phyloP scores from a whole-genome alignment of 2,329 filamentous ascomycete species.

The Stachybotrys echinatus region DNA sequence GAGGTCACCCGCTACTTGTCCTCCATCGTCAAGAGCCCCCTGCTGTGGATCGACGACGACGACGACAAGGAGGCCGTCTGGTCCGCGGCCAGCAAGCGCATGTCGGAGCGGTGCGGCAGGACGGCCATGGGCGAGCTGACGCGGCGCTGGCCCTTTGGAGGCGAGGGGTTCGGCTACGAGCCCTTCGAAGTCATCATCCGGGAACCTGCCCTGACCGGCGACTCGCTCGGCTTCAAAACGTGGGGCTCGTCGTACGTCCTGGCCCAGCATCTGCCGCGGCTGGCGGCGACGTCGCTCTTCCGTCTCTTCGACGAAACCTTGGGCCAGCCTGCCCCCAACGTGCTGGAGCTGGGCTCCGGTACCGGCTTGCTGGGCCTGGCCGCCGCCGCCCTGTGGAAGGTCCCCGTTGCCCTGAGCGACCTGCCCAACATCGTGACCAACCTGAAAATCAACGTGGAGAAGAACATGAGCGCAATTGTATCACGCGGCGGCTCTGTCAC shows the following conservation, averaged over 20 bases:
- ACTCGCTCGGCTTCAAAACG: constrained; percentile 88
- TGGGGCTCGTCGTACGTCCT: constrained; percentile 91
- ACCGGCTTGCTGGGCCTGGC: constrained; percentile 88
- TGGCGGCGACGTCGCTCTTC: constrained; percentile 38
- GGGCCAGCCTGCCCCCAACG: constrained; percentile 22
- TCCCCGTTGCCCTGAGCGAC: constrained; percentile 71
- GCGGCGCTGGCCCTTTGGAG: constrained; percentile 46
- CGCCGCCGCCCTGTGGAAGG: constrained; percentile 66
- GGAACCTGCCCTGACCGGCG: constrained; percentile 82
- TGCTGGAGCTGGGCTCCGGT: constrained; percentile 81
- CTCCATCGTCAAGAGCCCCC: constrained; percentile 59
- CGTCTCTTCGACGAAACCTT: constrained; percentile 35
- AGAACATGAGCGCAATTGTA: constrained; percentile 55
- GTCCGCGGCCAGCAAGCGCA: constrained; percentile 70
- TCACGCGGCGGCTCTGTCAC: constrained; percentile 50
- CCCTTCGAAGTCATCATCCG: constrained; percentile 65
- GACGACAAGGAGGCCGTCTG: constrained; percentile 65
- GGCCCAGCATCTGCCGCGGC: constrained; percentile 60
- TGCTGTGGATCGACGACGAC: constrained; percentile 65
- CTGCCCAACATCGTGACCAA: constrained; percentile 80
- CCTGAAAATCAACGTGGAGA: constrained; percentile 64
- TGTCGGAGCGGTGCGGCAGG: constrained; percentile 83
- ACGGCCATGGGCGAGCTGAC: constrained; percentile 52
- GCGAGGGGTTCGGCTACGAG: constrained; percentile 19
- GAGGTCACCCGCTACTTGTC: constrained; percentile 63